A percentile compares a stretch with the other conserved stretches of the same genome.
phyloP scores from a whole-genome alignment of 805 yeast species.

The Candida vaughaniae region DNA sequence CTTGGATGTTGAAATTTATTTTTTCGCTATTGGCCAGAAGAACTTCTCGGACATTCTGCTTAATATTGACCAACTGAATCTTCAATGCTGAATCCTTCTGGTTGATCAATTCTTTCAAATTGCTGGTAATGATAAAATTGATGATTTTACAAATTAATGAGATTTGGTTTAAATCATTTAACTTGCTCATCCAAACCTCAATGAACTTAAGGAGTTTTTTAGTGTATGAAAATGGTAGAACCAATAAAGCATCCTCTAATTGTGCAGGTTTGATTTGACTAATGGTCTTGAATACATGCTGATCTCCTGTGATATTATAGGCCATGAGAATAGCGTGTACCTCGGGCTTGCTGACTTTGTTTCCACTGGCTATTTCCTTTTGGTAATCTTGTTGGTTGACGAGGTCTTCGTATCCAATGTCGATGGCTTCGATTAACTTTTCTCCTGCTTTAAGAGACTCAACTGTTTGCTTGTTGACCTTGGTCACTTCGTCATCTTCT shows the following conservation, averaged over 20 bases:
- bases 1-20: conserved; percentile 83
- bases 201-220: conserved; percentile 69
- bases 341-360: conserved; percentile 58
- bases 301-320: conserved; percentile 66
- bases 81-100: conserved; percentile 66
- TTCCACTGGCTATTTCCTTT: conserved; percentile 32
- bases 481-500: conserved; percentile 52
- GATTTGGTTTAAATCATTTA: conserved; percentile 48
- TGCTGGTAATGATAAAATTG: conserved; percentile 69
- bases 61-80: conserved; percentile 62
- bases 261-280: conserved; percentile 76
- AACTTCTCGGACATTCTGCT: conserved; percentile 56
- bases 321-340: conserved; percentile 75
- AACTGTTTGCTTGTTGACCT: conserved; percentile 77
- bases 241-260: conserved; percentile 87
- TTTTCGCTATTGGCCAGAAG: conserved; percentile 52
- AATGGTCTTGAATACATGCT: conserved; percentile 73
- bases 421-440: conserved; percentile 86
- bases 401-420: conserved; percentile 72
- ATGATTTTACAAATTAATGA: conserved; percentile 71
- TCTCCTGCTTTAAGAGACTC: conserved; percentile 96
- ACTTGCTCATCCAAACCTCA: conserved; percentile 63
- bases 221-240: conserved; percentile 85
- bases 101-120: conserved; percentile 74
- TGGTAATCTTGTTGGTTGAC: conserved; percentile 54